Evolutionary conservation across 345 rosid genomes (phyloP), one percentile per base, ranked within the genome.

Genomic region (Diplotaxis tenuifolia): DNA sequence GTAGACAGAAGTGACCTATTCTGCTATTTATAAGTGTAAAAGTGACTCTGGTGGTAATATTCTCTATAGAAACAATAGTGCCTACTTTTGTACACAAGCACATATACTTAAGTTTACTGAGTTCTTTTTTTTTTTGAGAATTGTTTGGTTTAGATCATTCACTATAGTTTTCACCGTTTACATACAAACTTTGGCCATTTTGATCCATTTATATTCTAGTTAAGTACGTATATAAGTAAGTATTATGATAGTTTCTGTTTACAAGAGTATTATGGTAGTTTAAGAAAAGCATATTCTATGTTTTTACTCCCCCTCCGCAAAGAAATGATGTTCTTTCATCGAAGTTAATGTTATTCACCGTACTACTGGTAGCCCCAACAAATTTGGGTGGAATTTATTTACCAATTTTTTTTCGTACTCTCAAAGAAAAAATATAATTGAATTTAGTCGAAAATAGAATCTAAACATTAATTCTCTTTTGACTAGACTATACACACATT

Each of bases 351-450:
- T 62, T 29, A 7, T 75, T 27, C 34, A 54, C 58, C n/a, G 67
- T 57, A 64, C 75, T 9, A 18, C 54, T 55, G 40, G 62, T 57
- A 18, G 15, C 79, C 75, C 80, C 75, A 76, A 70, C 71, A 76
- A 47, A 47, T 8, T 64, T 47, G 80, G 75, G 75, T 76, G 31
- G 29, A 76, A 57, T 70, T 76, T 45, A 76, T 56, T 1, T 57
- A 25, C 62, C 55, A 8, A 32, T 62, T 76, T 57, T 2, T 42
- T 65, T 36, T 70, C 6, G 67, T 47, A 55, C 66, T 22, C 4
- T 22, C 4, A 14, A 70, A 55, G 31, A 22, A 18, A 4, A 25
- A 32, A 27, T 55, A 8, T 18, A 27, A 49, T 20, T 27, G 34
- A 45, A 63, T 15, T 18, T 15, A 70, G 9, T 47, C 1, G 31